Base-by-base conservation (phyloP, 2,329 filamentous ascomycete species). In the Epichloe brachyelytri region DNA sequence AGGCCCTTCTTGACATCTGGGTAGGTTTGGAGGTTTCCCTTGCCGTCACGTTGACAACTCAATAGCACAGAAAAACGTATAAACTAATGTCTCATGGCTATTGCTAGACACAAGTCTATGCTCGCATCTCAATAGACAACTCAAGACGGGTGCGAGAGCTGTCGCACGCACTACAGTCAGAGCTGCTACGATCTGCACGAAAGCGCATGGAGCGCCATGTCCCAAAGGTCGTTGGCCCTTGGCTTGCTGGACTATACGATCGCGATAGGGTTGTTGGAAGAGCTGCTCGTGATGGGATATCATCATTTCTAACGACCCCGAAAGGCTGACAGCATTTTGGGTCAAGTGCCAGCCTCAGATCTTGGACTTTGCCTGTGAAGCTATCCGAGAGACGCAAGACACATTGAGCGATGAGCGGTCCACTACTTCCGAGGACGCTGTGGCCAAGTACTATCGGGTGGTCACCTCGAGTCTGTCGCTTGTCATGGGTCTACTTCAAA, bases 321-420 rank as follows among this genome's bases (percentile, higher is more conserved):
- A 94, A 51, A 98, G 96, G 68, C 71, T 85, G 38, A 70, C 72
- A 20, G 77, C 79, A 46, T 84, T 97, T 52, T 90, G 88, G 78
- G 87, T 78, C 63, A 82, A 84, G 49, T 96, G 90, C 61, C 88
- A 95, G 63, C 70, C 75, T 6, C 79, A 86, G 33, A 88, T 96
- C 41, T 71, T 97, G 52, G 81, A 89, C 47, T 96, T 88, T 66
- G 88, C 88, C 52, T 79, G 78, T 51, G 82, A 88, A 60, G 88
- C 88, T 5, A 78, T 93, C 41, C 79, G 83, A 50, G 93, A 98
- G 66, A 91, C 85, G 0, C 68, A 83, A 3, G 77, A 84, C 37
- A 94, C 88, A 0, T 72, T 98, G 37, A 97, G 90, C 63, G 93
- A 98, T 63, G 87, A 94, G 67, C 79, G 91, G 22, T 88, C 82